phyloP scores from a whole-genome alignment of 768 basidiomycete species.

The Tylopilus balloui region DNA sequence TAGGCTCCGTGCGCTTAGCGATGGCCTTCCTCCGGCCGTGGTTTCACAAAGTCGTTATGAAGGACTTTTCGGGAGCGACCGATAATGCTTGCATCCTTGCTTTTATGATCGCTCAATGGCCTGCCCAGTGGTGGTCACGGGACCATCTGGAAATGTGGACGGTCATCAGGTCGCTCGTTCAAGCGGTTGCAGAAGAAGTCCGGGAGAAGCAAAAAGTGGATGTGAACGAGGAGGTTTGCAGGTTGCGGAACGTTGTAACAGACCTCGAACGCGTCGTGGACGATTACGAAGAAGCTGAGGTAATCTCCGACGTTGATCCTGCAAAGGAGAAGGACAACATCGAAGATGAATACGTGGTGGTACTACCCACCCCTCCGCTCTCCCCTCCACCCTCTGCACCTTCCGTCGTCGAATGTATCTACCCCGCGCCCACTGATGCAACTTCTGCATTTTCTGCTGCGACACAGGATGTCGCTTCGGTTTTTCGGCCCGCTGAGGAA shows the following conservation, averaged over 20 bases:
- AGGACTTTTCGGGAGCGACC: conserved; percentile 37
- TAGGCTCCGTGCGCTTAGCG: conserved; percentile 63
- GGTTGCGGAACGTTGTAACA: conserved; percentile 47
- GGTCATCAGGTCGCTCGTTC: conserved; percentile 54
- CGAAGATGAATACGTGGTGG: conserved; percentile 8
- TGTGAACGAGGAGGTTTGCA: conserved; percentile 43
- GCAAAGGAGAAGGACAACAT: conserved; percentile 15
- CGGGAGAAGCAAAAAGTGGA: conserved; percentile 43
- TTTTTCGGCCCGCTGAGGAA: not conserved
- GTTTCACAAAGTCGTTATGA: conserved; percentile 50
- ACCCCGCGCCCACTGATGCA: conserved; percentile 1
- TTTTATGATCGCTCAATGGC: conserved; percentile 57
- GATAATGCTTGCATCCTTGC: conserved; percentile 41
- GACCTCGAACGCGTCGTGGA: conserved; percentile 45
- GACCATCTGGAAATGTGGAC: conserved; percentile 60
- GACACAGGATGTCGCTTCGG: conserved; percentile 6
- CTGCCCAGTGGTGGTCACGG: conserved; percentile 61
- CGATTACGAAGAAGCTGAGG: conserved; percentile 35
- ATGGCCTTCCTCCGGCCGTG: conserved; percentile 65
- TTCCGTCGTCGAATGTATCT: conserved; percentile 18
- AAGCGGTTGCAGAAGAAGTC: conserved; percentile 63
- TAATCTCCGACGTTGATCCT: conserved; percentile 22
- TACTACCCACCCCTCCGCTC: conserved; percentile 21
- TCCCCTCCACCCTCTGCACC: conserved; percentile 20
- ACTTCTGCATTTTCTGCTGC: conserved; percentile 1